A percentile compares a stretch with the other conserved stretches of the same genome.
Conservation (phyloP, 2,329 filamentous ascomycete genomes). For the Pezicula radicicola region DNA sequence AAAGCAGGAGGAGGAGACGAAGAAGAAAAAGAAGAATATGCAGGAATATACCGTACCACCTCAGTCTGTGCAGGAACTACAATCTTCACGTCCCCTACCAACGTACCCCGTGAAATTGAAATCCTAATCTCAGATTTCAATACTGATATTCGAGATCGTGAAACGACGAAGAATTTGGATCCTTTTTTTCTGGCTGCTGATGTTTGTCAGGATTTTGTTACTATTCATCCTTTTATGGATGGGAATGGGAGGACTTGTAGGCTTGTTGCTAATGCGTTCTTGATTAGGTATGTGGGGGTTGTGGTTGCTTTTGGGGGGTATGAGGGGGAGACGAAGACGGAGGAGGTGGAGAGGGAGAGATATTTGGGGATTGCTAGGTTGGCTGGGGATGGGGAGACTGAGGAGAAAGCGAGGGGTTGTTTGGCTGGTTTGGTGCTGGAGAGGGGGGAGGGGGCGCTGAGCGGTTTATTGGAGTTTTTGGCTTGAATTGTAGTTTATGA, state of each 20-base stretch:
- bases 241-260: constrained; percentile 36
- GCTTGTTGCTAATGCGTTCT: constrained; percentile 33
- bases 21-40: constrained; percentile 1
- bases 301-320: constrained; percentile 12
- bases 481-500: background rate
- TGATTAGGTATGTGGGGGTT: constrained; percentile 27
- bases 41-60: constrained; percentile 5
- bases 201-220: constrained; percentile 30
- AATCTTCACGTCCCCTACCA: constrained; percentile 17
- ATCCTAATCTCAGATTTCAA: constrained; percentile 14
- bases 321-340: background rate
- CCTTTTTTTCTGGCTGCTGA: constrained; percentile 24
- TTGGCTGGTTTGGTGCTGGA: constrained; percentile 18
- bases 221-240: constrained; percentile 37
- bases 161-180: constrained; percentile 9
- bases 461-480: constrained; percentile 32
- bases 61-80: background rate
- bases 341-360: constrained; percentile 5
- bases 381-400: constrained; percentile 3
- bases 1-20: background rate
- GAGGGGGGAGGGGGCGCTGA: constrained; percentile 43
- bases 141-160: constrained; percentile 20
- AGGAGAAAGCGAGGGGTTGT: constrained; percentile 2
- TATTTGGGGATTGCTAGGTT: constrained; percentile 13
- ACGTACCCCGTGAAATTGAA: constrained; percentile 23